phyloP scores from a whole-genome alignment of 441 rosid species.

The Daphne laureola region DNA sequence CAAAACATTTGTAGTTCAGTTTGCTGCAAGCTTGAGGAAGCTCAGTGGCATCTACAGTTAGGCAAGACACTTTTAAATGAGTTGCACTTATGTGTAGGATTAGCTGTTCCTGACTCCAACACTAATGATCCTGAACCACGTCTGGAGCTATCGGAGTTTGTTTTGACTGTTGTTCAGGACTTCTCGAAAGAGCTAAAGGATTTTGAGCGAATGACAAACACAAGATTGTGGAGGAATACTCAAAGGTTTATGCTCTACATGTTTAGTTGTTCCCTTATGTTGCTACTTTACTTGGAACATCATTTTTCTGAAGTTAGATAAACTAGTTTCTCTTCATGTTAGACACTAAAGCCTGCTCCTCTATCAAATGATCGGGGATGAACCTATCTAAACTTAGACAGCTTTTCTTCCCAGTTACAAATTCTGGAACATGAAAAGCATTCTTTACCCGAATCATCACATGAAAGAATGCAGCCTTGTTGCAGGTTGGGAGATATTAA shows the following conservation, averaged over 20 bases:
- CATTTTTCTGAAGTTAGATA: not conserved
- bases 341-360: too few relatives aligned
- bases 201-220: constrained; percentile 31
- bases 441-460: too few relatives aligned
- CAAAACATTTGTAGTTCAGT: constrained; percentile 16
- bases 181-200: constrained; percentile 22
- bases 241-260: constrained; percentile 26
- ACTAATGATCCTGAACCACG: too few relatives aligned
- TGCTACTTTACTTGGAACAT: not conserved
- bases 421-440: too few relatives aligned
- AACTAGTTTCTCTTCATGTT: not conserved
- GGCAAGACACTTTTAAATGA: constrained; percentile 18
- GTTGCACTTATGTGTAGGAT: constrained; percentile 12
- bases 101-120: constrained; percentile 8
- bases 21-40: constrained; percentile 18
- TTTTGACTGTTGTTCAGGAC: constrained; percentile 11
- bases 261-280: not conserved
- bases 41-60: constrained; percentile 19
- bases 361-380: too few relatives aligned
- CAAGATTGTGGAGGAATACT: constrained; percentile 28
- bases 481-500: not conserved
- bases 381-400: too few relatives aligned
- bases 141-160: not conserved
- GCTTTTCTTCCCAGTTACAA: too few relatives aligned
- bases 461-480: too few relatives aligned